Evolutionary conservation across 2,329 filamentous ascomycete genomes (phyloP), one percentile per base, ranked within the genome.

Genomic region (Ophiosphaerella narmari): DNA sequence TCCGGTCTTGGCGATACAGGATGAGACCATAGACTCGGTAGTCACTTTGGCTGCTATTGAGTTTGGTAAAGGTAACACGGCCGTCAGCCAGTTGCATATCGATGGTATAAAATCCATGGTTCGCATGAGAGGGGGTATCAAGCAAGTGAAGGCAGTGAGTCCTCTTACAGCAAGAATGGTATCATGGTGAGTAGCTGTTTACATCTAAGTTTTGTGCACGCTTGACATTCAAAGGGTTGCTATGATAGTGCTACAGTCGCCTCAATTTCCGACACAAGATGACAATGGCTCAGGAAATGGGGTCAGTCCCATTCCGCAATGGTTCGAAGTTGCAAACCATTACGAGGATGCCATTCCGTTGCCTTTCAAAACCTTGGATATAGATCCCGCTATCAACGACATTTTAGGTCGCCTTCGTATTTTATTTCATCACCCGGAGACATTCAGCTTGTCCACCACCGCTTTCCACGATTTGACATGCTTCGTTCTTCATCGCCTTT

Each of bases 111-210:
- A 79, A 51, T 67, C 67, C 9, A 71, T 84, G 26, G 78, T 83
- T 11, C 62, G 66, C 3, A 63, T 82, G 43, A 71, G 81, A 57
- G 81, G 81, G 3, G 81, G 81, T 2, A 81, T 83, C 48, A 72
- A 74, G 43, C 60, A 71, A 29, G 72, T 82, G 2, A 77, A 74
- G 39, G 74, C 74, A 16, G 78, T 77, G 1, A 83, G 77, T 46
- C 80, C 81, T 0, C 72, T 84, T 0, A 82, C 80, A 0, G 81
- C 80, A 7, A 77, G 81, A 46, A 83, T 83, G 81, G 70, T 82
- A 8, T 73, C 74, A 51, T 83, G 81, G 81, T 82, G 60, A 68
- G 77, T 26, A 24, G 11, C n/a, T 11, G 12, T 14, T 32, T 12
- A 18, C 21, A 26, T 7, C 16, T 11, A 16, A 16, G 6, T 12